Conservation (phyloP, 495 filamentous ascomycete species). For the Xylaria longipes region DNA sequence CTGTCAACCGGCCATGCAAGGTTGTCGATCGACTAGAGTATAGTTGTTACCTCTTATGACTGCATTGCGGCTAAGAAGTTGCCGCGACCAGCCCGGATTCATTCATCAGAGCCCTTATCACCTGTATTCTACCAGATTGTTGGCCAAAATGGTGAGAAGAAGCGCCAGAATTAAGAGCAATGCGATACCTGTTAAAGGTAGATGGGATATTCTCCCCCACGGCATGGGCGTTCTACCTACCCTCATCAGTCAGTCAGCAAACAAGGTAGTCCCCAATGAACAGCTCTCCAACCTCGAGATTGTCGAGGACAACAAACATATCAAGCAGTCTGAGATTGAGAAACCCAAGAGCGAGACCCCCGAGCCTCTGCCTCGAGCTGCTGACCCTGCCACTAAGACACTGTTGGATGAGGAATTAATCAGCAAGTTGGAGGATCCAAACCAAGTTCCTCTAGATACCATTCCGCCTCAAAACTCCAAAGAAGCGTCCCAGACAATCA, state of each 20-base stretch:
- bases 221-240: slow-evolving; percentile 42
- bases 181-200: slow-evolving; percentile 36
- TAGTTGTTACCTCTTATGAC: neutral
- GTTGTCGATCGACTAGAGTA: neutral
- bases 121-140: neutral
- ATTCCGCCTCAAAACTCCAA: neutral
- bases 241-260: neutral
- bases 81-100: neutral
- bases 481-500: neutral
- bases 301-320: neutral
- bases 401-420: neutral
- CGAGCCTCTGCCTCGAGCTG: neutral
- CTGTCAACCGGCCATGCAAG: neutral
- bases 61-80: neutral
- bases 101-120: neutral
- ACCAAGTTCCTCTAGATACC: neutral
- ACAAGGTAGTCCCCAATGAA: neutral
- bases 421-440: neutral
- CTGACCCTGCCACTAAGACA: neutral
- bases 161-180: slow-evolving; percentile 24
- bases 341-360: neutral
- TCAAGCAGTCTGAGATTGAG: neutral
- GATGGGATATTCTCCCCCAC: slow-evolving; percentile 47
- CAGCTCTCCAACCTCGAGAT: neutral
- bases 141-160: slow-evolving; percentile 13